These are phyloP conservation scores for Ganoderma sp. DNA, from an alignment of 1,284 basidiomycete species.

Conservation along the genomic window DNA sequence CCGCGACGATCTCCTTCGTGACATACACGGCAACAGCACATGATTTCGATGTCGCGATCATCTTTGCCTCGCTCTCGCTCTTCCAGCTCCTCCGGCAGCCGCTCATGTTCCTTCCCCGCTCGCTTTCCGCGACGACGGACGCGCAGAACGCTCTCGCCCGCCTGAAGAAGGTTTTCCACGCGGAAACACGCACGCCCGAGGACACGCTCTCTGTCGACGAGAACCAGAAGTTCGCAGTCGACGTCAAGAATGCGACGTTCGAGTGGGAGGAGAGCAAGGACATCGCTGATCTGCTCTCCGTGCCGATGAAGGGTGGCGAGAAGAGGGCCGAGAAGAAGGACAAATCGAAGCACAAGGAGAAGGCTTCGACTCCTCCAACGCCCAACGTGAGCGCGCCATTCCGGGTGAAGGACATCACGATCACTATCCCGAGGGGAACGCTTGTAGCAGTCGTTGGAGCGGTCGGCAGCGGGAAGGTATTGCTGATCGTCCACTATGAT, in stretches of 20 bases:
- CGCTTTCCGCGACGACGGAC: conserved; percentile 68
- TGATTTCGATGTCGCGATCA: conserved; percentile 64
- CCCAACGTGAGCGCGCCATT: conserved; percentile 45
- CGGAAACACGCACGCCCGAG: conserved; percentile 54
- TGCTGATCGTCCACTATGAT: too few relatives aligned
- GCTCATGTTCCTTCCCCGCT: conserved; percentile 72
- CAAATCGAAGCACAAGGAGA: conserved; percentile 32
- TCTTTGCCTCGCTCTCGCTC: conserved; percentile 74
- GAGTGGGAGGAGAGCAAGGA: conserved; percentile 59
- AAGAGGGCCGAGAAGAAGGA: conserved; percentile 35
- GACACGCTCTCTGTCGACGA: conserved; percentile 52
- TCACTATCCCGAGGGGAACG: conserved; percentile 62
- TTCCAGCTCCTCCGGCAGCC: conserved; percentile 74
- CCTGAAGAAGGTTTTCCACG: conserved; percentile 61
- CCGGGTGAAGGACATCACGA: conserved; percentile 55
- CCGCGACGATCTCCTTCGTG: conserved; percentile 78
- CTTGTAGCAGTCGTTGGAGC: conserved; percentile 72
- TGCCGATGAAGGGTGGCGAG: conserved; percentile 26
- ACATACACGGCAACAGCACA: conserved; percentile 66
- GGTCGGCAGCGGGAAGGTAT: conserved; percentile 51
- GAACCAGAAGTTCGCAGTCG: conserved; percentile 55
- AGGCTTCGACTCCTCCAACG: conserved; percentile 19
- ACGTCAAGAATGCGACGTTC: conserved; percentile 63
- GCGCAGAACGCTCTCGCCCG: conserved; percentile 66
- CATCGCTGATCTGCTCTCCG: conserved; percentile 21